Base-by-base conservation (phyloP, 352 stramenopile species). In the Phytophthora ohioensis region DNA sequence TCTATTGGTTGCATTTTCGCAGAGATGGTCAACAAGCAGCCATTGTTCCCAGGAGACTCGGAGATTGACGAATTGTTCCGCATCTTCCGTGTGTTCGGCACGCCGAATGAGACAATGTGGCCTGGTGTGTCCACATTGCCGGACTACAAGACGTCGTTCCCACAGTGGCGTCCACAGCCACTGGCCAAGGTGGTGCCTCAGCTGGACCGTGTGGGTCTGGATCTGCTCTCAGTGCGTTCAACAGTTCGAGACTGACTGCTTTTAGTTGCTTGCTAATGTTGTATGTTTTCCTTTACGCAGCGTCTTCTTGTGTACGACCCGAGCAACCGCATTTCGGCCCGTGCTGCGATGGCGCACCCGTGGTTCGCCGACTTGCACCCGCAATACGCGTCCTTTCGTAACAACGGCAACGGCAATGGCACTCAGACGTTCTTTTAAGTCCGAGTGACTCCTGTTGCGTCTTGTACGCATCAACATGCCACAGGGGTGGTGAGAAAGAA, bases 1-100 rank as follows among this genome's bases (percentile, higher is more conserved):
- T 95, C 81, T 34, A 90, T 94, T 51, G 94, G 95, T 15, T 98
- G 92, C 67, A 98, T 98, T 66, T 98, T 98, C 74, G 93, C 86
- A 32, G 94, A 98, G 71, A 97, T 98, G 91, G 84, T 97, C 51
- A 97, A 93, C 67, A 93, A 94, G 52, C 87, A 94, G 74, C 89
- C 89, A 30, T 69, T 97, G 6, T 97, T 97, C 61, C 89, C 90
- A 5, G 97, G 97, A 13, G 96, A 99, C 74, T 99, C 95, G 30
- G 98, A 99, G 81, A 99, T 99, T 75, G 98, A 99, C 75, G 95
- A 99, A 73, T 81, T 99, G 31, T 99, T 98, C 79, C 98, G 98
- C 48, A 99, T 99, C 61, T 99, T 99, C 78, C 82, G 87, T 12
- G 93, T 98, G 34, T 76, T 99, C 5, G 98, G 98, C 31, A 99